Evolutionary conservation across 805 yeast genomes (phyloP), one percentile per base, ranked within the genome.

Genomic region (Candida rishiriensis): DNA sequence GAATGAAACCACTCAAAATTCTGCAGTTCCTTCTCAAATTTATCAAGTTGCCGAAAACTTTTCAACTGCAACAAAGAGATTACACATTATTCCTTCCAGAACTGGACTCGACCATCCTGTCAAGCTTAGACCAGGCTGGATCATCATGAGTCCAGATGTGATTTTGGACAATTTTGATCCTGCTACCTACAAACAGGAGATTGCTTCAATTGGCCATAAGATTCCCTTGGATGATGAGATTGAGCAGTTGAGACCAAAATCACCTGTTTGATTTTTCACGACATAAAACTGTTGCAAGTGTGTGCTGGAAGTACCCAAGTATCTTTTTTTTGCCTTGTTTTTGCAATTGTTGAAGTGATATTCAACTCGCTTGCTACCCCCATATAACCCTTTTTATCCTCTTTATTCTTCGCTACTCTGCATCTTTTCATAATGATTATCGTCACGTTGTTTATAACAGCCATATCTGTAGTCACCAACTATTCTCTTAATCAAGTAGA

Each of bases 21-120:
- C 72, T 8, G 72, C 81, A 6, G 84, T 82, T 1, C 97, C 97
- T 2, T 77, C 81, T 34, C 78, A 83, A 35, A 75, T 90, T 37
- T 90, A 90, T 65, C 73, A 72, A 53, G 83, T 90, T 21, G 87
- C 95, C 5, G 98, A 90, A 63, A 90, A 90, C 65, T 91, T 90
- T 59, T 80, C 93, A 17, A 81, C 83, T 44, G 85, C 93, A 43
- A 83, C 83, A 31, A 75, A 91, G 59, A 75, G 97, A 54, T 64
- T 91, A 29, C 97, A 91, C 61, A 86, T 90, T 29, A 75, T 91
- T 17, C 96, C 97, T 1, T 74, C 85, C 12, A 68, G 75, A 52
- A 72, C 87, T 2, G 91, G 89, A 0, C 69, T 71, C 49, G 75
- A 83, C 33, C 76, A 75, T 31, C 84, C 85, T 29, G 76, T 85